phyloP scores from a whole-genome alignment of 352 stramenopile genomes.

The Thraustochytrium striatum region DNA sequence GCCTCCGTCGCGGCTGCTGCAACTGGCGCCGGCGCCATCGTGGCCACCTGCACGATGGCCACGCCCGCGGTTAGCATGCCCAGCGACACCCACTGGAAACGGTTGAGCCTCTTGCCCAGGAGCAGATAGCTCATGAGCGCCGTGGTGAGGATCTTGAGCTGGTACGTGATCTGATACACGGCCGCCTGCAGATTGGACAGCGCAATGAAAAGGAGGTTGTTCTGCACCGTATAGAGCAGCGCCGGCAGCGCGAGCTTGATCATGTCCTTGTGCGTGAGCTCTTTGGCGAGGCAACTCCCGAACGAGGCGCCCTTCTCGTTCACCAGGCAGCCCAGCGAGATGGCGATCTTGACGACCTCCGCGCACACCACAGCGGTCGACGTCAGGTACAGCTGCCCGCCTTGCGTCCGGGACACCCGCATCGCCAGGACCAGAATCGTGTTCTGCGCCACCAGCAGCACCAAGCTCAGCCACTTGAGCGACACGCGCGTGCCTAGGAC shows the following conservation, averaged over 20 bases:
- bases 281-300: slow-evolving; percentile 52
- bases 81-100: slow-evolving; percentile 69
- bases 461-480: slow-evolving; percentile 56
- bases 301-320: slow-evolving; percentile 13
- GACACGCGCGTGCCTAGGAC: too few species aligned
- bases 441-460: slow-evolving; percentile 62
- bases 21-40: background rate
- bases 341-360: slow-evolving; percentile 68
- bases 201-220: slow-evolving; percentile 77
- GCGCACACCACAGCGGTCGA: slow-evolving; percentile 73
- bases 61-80: slow-evolving; percentile 70
- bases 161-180: slow-evolving; percentile 79
- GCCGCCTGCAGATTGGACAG: slow-evolving; percentile 75
- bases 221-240: slow-evolving; percentile 78
- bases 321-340: slow-evolving; percentile 56
- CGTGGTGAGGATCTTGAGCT: slow-evolving; percentile 81
- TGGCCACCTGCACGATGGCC: slow-evolving; percentile 63
- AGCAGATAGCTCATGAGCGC: slow-evolving; percentile 77
- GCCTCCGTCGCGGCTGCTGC: slow-evolving; percentile 48
- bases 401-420: slow-evolving; percentile 54
- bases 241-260: slow-evolving; percentile 73
- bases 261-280: slow-evolving; percentile 63
- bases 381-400: slow-evolving; percentile 62
- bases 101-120: slow-evolving; percentile 64
- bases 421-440: slow-evolving; percentile 62